Conservation (phyloP, 139 green algal genomes). For the Nannochloris sp. region DNA sequence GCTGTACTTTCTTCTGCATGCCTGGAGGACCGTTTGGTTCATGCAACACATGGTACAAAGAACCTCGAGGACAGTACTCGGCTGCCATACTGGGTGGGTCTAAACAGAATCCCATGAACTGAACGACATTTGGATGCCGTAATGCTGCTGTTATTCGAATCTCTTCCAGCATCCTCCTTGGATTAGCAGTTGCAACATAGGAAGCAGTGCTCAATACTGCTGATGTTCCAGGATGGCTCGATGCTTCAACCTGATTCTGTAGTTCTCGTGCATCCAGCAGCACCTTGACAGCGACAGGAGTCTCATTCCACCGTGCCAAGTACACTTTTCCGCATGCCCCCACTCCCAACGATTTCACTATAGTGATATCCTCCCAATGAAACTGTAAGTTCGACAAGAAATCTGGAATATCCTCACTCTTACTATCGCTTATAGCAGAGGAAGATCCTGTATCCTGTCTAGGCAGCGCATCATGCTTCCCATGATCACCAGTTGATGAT, state of each 20-base stretch:
- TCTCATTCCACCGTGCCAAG: conserved; percentile 37
- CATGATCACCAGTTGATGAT: background rate
- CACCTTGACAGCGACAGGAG: conserved; percentile 45
- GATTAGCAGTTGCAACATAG: background rate
- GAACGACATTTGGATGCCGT: conserved; percentile 39
- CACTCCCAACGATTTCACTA: conserved; percentile 21
- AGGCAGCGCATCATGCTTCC: background rate
- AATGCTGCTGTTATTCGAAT: conserved; percentile 2
- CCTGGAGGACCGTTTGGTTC: conserved; percentile 1
- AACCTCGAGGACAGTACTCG: conserved; percentile 27
- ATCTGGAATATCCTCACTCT: background rate
- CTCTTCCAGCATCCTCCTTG: conserved; percentile 1
- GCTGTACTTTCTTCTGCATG: background rate
- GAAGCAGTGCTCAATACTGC: background rate
- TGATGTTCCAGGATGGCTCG: too few relatives aligned
- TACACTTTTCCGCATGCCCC: conserved; percentile 48
- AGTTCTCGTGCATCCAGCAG: conserved; percentile 10
- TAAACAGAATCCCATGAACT: conserved; percentile 42
- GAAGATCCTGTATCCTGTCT: background rate
- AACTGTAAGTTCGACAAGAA: background rate
- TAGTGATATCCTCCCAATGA: background rate
- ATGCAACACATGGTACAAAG: conserved; percentile 31
- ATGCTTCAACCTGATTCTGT: too few relatives aligned
- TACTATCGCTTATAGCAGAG: background rate
- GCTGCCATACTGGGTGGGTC: conserved; percentile 1